A percentile compares a stretch with the other conserved stretches of the same genome.
These are phyloP conservation scores for Fusarium mangiferae DNA, from an alignment of 2,329 filamentous ascomycete genomes.

Conservation along the genomic window DNA sequence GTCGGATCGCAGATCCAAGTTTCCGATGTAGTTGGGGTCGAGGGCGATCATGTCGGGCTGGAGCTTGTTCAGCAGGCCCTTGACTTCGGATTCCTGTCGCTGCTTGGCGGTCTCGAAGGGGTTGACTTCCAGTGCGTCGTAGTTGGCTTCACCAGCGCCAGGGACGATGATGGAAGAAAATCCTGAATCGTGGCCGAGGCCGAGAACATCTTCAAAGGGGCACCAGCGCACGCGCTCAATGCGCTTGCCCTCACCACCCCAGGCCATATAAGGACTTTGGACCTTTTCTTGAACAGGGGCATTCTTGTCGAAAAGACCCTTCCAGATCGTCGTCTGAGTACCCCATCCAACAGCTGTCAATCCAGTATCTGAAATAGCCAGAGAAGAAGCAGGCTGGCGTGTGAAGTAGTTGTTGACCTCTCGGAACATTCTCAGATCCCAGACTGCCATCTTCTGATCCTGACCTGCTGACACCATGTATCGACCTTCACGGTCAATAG, in stretches of 20 bases:
- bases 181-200: constrained; percentile 83
- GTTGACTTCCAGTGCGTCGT: constrained; percentile 91
- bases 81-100: constrained; percentile 91
- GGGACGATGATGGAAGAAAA: constrained; percentile 93
- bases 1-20: constrained; percentile 82
- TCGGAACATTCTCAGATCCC: constrained; percentile 94
- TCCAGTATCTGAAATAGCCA: constrained; percentile 89
- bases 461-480: constrained; percentile 97
- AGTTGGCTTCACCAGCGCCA: constrained; percentile 96
- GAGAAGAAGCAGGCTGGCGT: constrained; percentile 80
- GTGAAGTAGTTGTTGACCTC: constrained; percentile 92
- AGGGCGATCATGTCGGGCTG: constrained; percentile 97
- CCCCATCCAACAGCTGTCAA: constrained; percentile 92
- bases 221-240: constrained; percentile 91
- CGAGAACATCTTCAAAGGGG: constrained; percentile 92
- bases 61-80: constrained; percentile 89
- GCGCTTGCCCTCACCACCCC: constrained; percentile 85
- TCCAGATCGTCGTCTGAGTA: constrained; percentile 90
- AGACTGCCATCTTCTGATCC: constrained; percentile 91
- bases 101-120: constrained; percentile 95
- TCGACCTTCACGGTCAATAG: constrained; percentile 86
- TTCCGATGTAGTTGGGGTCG: constrained; percentile 91
- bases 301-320: constrained; percentile 83
- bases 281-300: constrained; percentile 79
- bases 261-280: constrained; percentile 89